A percentile compares a stretch with the other conserved stretches of the same genome.
These are phyloP conservation scores for Scedosporium apiospermum DNA, from an alignment of 2,329 filamentous ascomycete genomes.

Conservation along the genomic window DNA sequence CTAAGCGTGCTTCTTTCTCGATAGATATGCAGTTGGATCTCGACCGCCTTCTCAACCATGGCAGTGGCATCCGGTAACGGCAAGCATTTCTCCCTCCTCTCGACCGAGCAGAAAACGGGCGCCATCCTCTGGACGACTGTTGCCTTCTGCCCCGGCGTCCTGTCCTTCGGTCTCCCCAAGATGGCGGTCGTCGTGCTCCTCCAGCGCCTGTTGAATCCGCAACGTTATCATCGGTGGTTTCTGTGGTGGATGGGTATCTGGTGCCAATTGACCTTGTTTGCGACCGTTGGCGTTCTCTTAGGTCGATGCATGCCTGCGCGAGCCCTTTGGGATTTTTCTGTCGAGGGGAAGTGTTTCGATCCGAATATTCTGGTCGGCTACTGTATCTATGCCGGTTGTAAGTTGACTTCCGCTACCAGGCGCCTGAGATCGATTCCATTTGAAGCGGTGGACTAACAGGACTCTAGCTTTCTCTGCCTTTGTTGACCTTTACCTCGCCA, in stretches of 20 bases:
- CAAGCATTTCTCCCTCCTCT: conserved; percentile 11
- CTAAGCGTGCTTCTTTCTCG: too few relatives aligned
- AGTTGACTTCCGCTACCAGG: neutral
- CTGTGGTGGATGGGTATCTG: conserved; percentile 15
- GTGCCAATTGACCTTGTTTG: conserved; percentile 11
- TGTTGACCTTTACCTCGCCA: conserved; percentile 30
- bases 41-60: conserved; percentile 11
- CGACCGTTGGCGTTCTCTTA: conserved; percentile 14
- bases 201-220: conserved; percentile 16
- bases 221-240: conserved; percentile 10
- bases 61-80: conserved; percentile 14
- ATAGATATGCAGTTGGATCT: conserved; percentile 10
- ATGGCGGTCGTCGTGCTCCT: conserved; percentile 18
- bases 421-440: neutral
- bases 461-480: conserved; percentile 22
- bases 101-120: conserved; percentile 8
- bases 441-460: too few relatives aligned
- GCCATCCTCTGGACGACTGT: conserved; percentile 15
- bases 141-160: conserved; percentile 17
- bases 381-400: conserved; percentile 4
- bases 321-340: conserved; percentile 15
- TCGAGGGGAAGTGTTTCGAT: conserved; percentile 11
- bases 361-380: conserved; percentile 8
- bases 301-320: conserved; percentile 15
- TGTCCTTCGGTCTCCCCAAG: conserved; percentile 19